These are phyloP conservation scores for Syzygium syzygioides DNA, from an alignment of 441 rosid species.

Conservation along the genomic window DNA sequence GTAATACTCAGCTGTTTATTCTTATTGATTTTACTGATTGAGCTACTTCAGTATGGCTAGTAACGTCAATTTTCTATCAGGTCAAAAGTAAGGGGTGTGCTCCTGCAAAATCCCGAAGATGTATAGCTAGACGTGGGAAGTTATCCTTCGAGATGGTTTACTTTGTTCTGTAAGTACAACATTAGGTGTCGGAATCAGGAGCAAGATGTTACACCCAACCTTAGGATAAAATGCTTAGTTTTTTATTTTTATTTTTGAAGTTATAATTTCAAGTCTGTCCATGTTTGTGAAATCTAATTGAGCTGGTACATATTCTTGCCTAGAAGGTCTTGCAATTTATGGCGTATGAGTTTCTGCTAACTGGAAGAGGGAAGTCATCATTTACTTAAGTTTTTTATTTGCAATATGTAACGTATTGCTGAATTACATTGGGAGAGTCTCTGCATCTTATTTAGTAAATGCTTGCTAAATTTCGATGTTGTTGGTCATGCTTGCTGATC, in stretches of 20 bases:
- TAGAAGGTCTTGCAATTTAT: neutral
- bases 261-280: neutral
- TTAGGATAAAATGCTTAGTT: neutral
- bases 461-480: neutral
- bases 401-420: neutral
- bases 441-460: neutral
- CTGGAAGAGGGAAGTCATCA: neutral
- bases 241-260: neutral
- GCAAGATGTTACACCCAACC: neutral
- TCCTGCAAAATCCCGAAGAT: slow-evolving; percentile 45
- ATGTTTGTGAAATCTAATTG: neutral
- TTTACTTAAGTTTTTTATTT: neutral
- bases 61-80: slow-evolving; percentile 30
- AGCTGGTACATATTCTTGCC: neutral
- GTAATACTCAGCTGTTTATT: slow-evolving; percentile 19
- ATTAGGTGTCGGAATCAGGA: neutral
- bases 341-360: neutral
- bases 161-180: neutral
- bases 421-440: neutral
- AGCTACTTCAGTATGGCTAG: neutral
- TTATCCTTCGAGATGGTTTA: neutral
- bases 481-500: neutral
- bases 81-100: slow-evolving; percentile 61
- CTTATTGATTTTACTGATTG: neutral
- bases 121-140: neutral